Percentiles rank a stretch among this genome's conserved stretches.
These are phyloP conservation scores for Solanum chiquidenum DNA, from an alignment of 257 asterid genomes.

Conservation along the genomic window DNA sequence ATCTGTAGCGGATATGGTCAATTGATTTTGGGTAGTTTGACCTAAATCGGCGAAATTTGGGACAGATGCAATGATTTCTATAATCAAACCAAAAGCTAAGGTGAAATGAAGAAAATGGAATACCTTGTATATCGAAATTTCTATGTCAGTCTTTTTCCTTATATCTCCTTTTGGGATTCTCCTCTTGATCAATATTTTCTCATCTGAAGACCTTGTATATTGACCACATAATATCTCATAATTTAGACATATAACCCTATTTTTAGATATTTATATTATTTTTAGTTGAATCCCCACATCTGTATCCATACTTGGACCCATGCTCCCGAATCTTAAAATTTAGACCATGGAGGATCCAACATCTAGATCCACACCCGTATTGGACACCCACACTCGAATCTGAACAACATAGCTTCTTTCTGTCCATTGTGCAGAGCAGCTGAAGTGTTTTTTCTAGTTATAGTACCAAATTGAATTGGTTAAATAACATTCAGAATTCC, in stretches of 20 bases:
- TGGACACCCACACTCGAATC: not conserved
- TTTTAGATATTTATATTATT: not conserved
- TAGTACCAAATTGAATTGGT: not conserved
- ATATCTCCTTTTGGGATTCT: not conserved
- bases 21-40: not conserved
- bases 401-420: not conserved
- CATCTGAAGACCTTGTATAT: not conserved
- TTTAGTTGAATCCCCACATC: not conserved
- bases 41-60: not conserved
- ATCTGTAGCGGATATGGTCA: not conserved
- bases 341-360: not conserved
- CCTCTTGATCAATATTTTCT: not conserved
- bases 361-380: not conserved
- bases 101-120: not conserved
- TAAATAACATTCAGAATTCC: not conserved
- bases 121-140: not conserved
- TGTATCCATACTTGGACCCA: not conserved
- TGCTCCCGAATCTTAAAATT: not conserved
- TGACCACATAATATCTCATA: not conserved
- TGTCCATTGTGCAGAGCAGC: not conserved
- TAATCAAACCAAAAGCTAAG: not conserved
- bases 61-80: not conserved
- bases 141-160: not conserved
- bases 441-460: not conserved
- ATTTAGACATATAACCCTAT: not conserved